Base-by-base conservation (phyloP, 2,329 filamentous ascomycete genomes). In the Chrysoporthe austroafricana region DNA sequence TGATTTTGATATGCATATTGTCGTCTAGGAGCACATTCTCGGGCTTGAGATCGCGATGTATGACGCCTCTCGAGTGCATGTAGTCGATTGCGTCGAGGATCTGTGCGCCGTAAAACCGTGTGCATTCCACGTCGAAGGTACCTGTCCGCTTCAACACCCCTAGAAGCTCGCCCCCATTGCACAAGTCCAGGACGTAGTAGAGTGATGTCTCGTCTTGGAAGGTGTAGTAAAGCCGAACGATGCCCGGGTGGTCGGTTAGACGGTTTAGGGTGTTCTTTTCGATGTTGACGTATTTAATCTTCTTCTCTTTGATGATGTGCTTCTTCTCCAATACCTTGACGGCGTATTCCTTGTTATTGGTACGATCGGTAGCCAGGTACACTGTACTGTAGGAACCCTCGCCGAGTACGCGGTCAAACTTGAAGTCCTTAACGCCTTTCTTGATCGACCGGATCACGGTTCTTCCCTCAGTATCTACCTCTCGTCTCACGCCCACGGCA, bases 281-380 rank as follows among this genome's bases (percentile, higher is more conserved):
- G 74, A 99, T 99, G 80, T 98, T 99, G 79, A 99, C 96, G 76
- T 99, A 99, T 84, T 99, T 99, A 76, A 99, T 97, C 85, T 99
- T 99, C 80, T 97, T 98, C 81, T 99, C 96, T 80, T 98, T 99
- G 84, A 99, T 99, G 76, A 99, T 99, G 79, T 99, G 96, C 74
- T 94, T 89, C 81, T 99, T 99, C 80, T 99, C 96, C 59, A 99
- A 87, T 18, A 99, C 95, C 79, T 99, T 99, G 81, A 99, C 94
- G 36, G 96, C 96, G 76, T 98, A 98, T 78, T 99, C 95, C 75
- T 97, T 97, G 82, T 1, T 93, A 97, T 78, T 97, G 93, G 70
- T 46, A 48, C 95, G 90, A 79, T 99, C 96, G 4, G 94, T 97
- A 48, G 94, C 96, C 63, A 96, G 88, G 71, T 96, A 89, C 48